phyloP scores from a whole-genome alignment of 1,284 basidiomycete genomes.

The Porodaedalea pini region DNA sequence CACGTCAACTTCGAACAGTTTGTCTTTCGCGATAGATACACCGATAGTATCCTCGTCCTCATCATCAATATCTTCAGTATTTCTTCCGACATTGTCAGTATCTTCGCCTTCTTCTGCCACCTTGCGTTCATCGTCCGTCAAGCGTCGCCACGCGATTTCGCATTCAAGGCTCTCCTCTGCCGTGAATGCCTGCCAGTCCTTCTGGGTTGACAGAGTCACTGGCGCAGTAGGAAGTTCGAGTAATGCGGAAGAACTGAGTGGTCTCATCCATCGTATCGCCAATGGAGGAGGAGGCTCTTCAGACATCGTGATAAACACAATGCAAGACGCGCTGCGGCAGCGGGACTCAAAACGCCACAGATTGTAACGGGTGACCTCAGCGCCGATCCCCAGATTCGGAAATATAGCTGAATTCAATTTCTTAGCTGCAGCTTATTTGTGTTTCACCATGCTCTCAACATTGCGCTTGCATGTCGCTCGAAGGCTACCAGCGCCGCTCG shows the following conservation, averaged over 20 bases:
- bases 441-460: constrained; percentile 11
- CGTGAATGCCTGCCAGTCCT: constrained; percentile 21
- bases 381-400: background rate
- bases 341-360: background rate
- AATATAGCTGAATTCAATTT: background rate
- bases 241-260: constrained; percentile 20
- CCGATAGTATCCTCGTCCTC: constrained; percentile 24
- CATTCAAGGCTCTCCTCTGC: constrained; percentile 20
- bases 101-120: constrained; percentile 19
- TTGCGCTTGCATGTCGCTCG: constrained; percentile 8
- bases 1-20: constrained; percentile 32
- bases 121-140: constrained; percentile 29
- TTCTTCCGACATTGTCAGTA: constrained; percentile 5
- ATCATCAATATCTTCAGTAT: constrained; percentile 21
- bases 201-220: constrained; percentile 12
- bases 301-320: constrained; percentile 7
- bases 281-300: constrained; percentile 12
- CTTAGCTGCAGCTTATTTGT: background rate
- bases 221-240: constrained; percentile 26
- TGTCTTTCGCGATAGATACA: constrained; percentile 28
- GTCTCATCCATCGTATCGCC: constrained; percentile 23
- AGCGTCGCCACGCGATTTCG: constrained; percentile 25
- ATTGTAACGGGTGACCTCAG: background rate
- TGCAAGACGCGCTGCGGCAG: background rate
- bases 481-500: background rate